phyloP scores from a whole-genome alignment of 2,329 filamentous ascomycete species.

The Penicillium sp. region DNA sequence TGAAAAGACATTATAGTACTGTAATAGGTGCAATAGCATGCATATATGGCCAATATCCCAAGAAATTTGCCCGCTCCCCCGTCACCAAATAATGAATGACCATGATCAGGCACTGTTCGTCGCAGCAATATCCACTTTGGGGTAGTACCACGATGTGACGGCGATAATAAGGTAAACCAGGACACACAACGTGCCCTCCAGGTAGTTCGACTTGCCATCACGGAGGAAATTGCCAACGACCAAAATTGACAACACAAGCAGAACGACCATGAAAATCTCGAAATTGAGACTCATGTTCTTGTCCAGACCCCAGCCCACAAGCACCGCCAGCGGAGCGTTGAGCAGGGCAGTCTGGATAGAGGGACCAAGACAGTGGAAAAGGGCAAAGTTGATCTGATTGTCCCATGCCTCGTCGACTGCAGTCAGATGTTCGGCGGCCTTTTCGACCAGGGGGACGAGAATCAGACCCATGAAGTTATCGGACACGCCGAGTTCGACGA shows the following conservation, averaged over 20 bases:
- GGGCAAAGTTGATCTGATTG: conserved; percentile 75
- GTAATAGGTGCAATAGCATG: background rate
- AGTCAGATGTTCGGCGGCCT: conserved; percentile 83
- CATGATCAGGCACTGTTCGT: conserved; percentile 26
- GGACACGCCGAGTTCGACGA: conserved; percentile 60
- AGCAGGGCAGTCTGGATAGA: conserved; percentile 89
- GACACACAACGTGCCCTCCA: conserved; percentile 83
- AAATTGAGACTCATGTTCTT: conserved; percentile 81
- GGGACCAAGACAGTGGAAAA: conserved; percentile 83
- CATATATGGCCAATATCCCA: background rate
- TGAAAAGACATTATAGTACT: background rate
- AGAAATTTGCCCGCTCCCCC: background rate
- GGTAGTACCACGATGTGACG: conserved; percentile 67
- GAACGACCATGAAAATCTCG: conserved; percentile 81
- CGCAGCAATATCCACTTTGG: conserved; percentile 51
- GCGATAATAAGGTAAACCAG: conserved; percentile 68
- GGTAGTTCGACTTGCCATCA: conserved; percentile 87
- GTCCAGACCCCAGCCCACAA: conserved; percentile 80
- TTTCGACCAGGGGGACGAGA: conserved; percentile 79
- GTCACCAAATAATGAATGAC: background rate
- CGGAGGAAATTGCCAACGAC: conserved; percentile 86
- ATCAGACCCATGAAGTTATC: conserved; percentile 74
- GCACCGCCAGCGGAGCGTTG: conserved; percentile 81
- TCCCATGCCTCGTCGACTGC: conserved; percentile 81
- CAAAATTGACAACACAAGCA: conserved; percentile 82